Conservation (phyloP, 805 yeast genomes). For the Pichia sporocuriosa region DNA sequence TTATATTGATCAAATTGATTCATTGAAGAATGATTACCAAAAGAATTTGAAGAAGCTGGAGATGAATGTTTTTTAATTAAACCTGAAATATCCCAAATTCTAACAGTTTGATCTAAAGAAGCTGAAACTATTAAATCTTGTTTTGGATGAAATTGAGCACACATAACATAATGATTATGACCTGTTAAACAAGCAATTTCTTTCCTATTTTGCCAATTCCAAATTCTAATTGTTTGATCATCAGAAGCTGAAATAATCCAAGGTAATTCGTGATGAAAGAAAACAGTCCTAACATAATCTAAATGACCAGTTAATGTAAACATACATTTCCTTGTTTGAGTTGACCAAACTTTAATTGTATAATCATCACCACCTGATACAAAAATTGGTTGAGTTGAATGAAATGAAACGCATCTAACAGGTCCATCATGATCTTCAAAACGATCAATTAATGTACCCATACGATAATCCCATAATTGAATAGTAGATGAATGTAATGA, state of each 20-base stretch:
- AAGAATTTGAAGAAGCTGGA: constrained; percentile 19
- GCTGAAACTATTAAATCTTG: constrained; percentile 95
- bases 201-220: constrained; percentile 99
- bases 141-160: constrained; percentile 94
- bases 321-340: constrained; percentile 82
- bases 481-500: constrained; percentile 97
- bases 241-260: constrained; percentile 96
- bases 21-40: constrained; percentile 18
- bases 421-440: constrained; percentile 99
- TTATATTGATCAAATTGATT: constrained; percentile 39
- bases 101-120: constrained; percentile 94
- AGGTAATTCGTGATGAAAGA: constrained; percentile 92
- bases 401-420: constrained; percentile 91
- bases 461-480: constrained; percentile 98
- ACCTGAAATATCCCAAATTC: constrained; percentile 98
- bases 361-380: constrained; percentile 98
- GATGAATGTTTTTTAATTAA: constrained; percentile 94
- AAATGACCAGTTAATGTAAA: constrained; percentile 90
- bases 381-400: constrained; percentile 95
- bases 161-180: constrained; percentile 96
- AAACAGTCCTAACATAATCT: constrained; percentile 91
- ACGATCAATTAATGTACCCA: constrained; percentile 95
- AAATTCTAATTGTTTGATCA: constrained; percentile 96
- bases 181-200: constrained; percentile 97
- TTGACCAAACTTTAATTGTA: constrained; percentile 91